Percentiles rank a stretch among this genome's conserved stretches.
These are phyloP conservation scores for Cordia subcordata DNA, from an alignment of 257 asterid genomes.

Conservation along the genomic window DNA sequence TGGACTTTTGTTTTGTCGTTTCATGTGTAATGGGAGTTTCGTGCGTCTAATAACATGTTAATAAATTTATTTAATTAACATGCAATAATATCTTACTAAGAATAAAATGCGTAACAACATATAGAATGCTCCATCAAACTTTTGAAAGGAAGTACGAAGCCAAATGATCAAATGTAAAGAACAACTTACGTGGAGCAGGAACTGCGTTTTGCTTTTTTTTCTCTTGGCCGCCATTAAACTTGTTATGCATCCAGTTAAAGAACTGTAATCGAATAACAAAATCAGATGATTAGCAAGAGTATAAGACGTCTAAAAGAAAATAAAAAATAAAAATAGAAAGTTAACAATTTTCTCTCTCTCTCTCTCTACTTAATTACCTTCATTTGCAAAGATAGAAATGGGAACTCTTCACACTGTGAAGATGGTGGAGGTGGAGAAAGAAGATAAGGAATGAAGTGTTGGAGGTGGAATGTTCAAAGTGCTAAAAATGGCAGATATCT, in stretches of 20 bases:
- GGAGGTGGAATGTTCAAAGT: background rate
- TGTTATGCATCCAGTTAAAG: constrained; percentile 37
- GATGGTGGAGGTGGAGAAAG: background rate
- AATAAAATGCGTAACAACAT: too few species aligned
- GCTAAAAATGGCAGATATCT: constrained; percentile 31
- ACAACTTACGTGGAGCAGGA: constrained; percentile 11
- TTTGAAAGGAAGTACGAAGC: background rate
- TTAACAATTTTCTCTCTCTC: background rate
- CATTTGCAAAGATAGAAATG: background rate
- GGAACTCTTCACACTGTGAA: background rate
- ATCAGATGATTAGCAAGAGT: background rate
- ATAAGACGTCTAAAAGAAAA: background rate
- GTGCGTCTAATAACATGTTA: too few species aligned
- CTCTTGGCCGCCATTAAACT: constrained; percentile 26
- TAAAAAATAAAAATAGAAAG: too few species aligned
- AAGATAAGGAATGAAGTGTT: background rate
- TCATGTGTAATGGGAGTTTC: too few species aligned
- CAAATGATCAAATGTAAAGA: background rate
- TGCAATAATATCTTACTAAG: too few species aligned
- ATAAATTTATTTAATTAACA: too few species aligned
- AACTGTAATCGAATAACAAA: constrained; percentile 20
- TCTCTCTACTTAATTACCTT: background rate
- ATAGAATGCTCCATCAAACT: too few species aligned
- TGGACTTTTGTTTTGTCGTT: too few species aligned
- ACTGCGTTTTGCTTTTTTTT: constrained; percentile 16